Conservation (phyloP, 2,329 filamentous ascomycete species). For the Triangularia verruculosa region DNA sequence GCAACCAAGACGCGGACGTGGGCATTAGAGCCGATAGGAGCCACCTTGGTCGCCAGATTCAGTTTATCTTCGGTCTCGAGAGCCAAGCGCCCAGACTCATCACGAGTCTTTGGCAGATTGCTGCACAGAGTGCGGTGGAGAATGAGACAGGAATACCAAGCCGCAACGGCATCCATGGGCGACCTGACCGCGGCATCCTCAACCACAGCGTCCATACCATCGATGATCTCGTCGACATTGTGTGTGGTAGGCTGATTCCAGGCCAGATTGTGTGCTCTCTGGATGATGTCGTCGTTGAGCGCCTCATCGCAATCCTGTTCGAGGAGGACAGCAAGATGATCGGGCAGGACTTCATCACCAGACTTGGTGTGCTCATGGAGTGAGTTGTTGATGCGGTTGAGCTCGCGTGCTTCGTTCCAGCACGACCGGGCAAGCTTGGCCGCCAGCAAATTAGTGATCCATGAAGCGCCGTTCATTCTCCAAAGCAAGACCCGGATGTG, state of each 20-base stretch:
- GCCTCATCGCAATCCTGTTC: constrained; percentile 80
- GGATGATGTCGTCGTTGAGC: constrained; percentile 71
- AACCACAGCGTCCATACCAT: constrained; percentile 77
- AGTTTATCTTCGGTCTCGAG: constrained; percentile 49
- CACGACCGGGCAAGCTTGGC: constrained; percentile 69
- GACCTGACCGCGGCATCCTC: constrained; percentile 82
- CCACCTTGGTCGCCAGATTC: constrained; percentile 65
- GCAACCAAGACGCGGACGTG: constrained; percentile 59
- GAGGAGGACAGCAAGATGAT: constrained; percentile 72
- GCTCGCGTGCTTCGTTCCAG: constrained; percentile 76
- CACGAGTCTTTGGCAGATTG: constrained; percentile 50
- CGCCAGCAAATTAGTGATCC: constrained; percentile 58
- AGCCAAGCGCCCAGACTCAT: constrained; percentile 45
- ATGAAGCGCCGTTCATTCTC: constrained; percentile 67
- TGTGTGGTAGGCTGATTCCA: constrained; percentile 78
- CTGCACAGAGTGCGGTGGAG: constrained; percentile 67
- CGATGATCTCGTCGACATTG: constrained; percentile 59
- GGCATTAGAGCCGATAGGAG: constrained; percentile 75
- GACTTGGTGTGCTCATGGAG: constrained; percentile 40
- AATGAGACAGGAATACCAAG: constrained; percentile 80
- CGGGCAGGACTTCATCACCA: constrained; percentile 64
- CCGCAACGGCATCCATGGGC: constrained; percentile 83
- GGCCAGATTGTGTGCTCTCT: constrained; percentile 84
- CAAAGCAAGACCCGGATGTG: constrained; percentile 88
- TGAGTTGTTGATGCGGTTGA: constrained; percentile 51